Percentiles rank a stretch among this genome's conserved stretches.
Evolutionary conservation across 139 green algal species (phyloP).

Genomic region (Deuterostichococcus epilithicus): DNA sequence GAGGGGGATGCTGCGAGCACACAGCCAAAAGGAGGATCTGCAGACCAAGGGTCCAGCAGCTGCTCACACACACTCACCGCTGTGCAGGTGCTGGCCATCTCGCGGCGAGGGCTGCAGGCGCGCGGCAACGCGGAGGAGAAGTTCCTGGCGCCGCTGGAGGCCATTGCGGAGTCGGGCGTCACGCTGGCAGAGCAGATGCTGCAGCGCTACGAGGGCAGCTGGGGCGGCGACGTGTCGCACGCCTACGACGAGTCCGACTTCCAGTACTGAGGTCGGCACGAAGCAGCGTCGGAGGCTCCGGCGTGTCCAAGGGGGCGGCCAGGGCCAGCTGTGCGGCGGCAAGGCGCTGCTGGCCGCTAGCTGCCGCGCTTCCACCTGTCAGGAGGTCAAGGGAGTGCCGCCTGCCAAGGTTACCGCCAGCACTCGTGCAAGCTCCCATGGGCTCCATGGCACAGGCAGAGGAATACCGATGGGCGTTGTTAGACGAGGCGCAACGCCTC

Average conservation of each 20-base stretch:
- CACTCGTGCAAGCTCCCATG: too few relatives aligned
- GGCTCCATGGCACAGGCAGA: too few relatives aligned
- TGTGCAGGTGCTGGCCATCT: slow-evolving; percentile 64
- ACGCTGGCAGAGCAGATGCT: slow-evolving; percentile 64
- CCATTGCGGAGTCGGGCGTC: slow-evolving; percentile 60
- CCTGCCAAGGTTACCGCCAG: too few relatives aligned
- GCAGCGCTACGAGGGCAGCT: slow-evolving; percentile 65
- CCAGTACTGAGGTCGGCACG: slow-evolving; percentile 29
- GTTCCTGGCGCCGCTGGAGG: slow-evolving; percentile 77
- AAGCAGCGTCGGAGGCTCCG: too few relatives aligned
- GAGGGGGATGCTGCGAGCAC: too few relatives aligned
- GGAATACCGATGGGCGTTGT: too few relatives aligned
- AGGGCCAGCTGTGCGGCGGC: too few relatives aligned
- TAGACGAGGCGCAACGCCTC: too few relatives aligned
- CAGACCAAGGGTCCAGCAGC: not conserved
- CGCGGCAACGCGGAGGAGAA: slow-evolving; percentile 74
- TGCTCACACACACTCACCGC: not conserved
- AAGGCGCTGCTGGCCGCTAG: too few relatives aligned
- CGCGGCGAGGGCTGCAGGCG: slow-evolving; percentile 71
- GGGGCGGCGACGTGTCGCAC: slow-evolving; percentile 61
- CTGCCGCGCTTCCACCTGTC: too few relatives aligned
- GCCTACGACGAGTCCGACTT: slow-evolving; percentile 53
- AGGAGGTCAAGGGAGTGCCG: too few relatives aligned
- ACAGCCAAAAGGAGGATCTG: not conserved
- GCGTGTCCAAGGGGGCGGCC: too few relatives aligned